phyloP scores from a whole-genome alignment of 2,329 filamentous ascomycete species.

The Raffaelea ambrosiae region DNA sequence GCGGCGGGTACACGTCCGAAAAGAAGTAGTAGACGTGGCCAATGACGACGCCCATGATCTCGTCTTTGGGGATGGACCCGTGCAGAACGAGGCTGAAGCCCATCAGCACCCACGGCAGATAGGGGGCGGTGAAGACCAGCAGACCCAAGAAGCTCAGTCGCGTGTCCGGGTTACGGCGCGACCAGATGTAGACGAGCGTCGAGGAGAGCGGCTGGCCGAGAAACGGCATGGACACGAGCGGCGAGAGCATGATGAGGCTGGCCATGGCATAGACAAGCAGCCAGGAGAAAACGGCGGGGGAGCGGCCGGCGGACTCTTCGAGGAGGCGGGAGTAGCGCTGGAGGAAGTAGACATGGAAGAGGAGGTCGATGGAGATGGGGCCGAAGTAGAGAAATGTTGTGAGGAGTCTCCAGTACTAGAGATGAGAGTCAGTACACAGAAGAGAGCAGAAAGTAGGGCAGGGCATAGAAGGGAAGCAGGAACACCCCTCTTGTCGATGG shows the following conservation, averaged over 20 bases:
- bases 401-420: slow-evolving; percentile 88
- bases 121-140: slow-evolving; percentile 86
- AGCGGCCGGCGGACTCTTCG: slow-evolving; percentile 87
- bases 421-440: slow-evolving; percentile 2
- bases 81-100: slow-evolving; percentile 87
- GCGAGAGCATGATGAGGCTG: slow-evolving; percentile 72
- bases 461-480: neutral
- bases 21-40: slow-evolving; percentile 99
- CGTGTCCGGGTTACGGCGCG: slow-evolving; percentile 85
- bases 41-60: slow-evolving; percentile 89
- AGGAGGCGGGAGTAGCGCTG: slow-evolving; percentile 92
- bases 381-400: slow-evolving; percentile 98
- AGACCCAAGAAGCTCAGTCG: slow-evolving; percentile 82
- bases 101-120: slow-evolving; percentile 93
- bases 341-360: slow-evolving; percentile 98
- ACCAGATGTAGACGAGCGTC: slow-evolving; percentile 97
- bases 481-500: no score
- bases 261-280: slow-evolving; percentile 77
- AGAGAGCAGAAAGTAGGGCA: neutral
- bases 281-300: slow-evolving; percentile 92
- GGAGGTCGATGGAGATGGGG: slow-evolving; percentile 82
- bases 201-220: slow-evolving; percentile 89
- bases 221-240: slow-evolving; percentile 84
- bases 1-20: slow-evolving; percentile 86
- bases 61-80: slow-evolving; percentile 83